phyloP scores from a whole-genome alignment of 2,329 filamentous ascomycete genomes.

The Fusarium phyllophilum region DNA sequence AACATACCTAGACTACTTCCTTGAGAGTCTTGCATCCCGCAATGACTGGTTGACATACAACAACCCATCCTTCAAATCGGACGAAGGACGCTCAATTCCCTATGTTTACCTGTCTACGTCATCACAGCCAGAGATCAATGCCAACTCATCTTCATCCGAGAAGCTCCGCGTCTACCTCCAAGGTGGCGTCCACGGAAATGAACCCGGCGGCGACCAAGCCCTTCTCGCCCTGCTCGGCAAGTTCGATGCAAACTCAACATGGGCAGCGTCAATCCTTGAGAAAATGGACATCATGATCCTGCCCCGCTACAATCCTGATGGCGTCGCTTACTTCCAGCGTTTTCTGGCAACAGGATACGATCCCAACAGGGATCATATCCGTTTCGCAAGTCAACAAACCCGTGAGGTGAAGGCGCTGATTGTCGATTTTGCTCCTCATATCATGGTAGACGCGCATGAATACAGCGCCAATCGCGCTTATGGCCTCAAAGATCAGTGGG shows the following conservation, averaged over 20 bases:
- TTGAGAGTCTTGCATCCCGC: slow-evolving; percentile 31
- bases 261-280: slow-evolving; percentile 39
- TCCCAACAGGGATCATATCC: slow-evolving; percentile 45
- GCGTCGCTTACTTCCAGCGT: slow-evolving; percentile 44
- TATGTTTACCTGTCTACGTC: slow-evolving; percentile 33
- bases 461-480: slow-evolving; percentile 41
- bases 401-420: slow-evolving; percentile 42
- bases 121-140: slow-evolving; percentile 12
- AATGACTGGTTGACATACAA: slow-evolving; percentile 41
- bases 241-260: slow-evolving; percentile 41
- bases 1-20: slow-evolving; percentile 30
- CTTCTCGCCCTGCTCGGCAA: slow-evolving; percentile 43
- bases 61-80: slow-evolving; percentile 35
- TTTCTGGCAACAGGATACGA: slow-evolving; percentile 42
- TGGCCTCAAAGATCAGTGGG: slow-evolving; percentile 38
- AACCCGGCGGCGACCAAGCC: slow-evolving; percentile 43
- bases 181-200: slow-evolving; percentile 45
- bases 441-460: slow-evolving; percentile 43
- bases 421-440: slow-evolving; percentile 38
- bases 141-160: slow-evolving; percentile 23
- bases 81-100: slow-evolving; percentile 38
- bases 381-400: slow-evolving; percentile 39
- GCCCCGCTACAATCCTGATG: slow-evolving; percentile 46
- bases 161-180: slow-evolving; percentile 45
- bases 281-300: slow-evolving; percentile 45